Conservation (phyloP, 768 basidiomycete species). For the Asterophora parasitica region DNA sequence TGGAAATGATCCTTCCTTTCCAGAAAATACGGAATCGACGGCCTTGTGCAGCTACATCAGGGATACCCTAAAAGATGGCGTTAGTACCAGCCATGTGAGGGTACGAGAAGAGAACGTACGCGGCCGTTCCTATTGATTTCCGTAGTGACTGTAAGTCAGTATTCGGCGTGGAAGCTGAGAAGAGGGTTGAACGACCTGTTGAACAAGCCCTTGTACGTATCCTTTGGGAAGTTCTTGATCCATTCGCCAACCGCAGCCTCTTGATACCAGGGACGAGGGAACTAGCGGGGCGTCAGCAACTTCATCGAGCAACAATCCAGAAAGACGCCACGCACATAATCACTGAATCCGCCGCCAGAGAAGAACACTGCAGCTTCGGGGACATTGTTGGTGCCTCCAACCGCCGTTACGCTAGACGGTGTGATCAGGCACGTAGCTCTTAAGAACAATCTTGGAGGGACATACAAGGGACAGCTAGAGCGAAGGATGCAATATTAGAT, state of each 20-base stretch:
- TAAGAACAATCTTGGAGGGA: slow-evolving; percentile 9
- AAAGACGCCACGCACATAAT: slow-evolving; percentile 42
- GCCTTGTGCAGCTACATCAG: slow-evolving; percentile 64
- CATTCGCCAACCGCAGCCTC: slow-evolving; percentile 37
- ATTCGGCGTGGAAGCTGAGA: background rate
- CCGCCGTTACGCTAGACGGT: slow-evolving; percentile 57
- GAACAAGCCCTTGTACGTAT: slow-evolving; percentile 54
- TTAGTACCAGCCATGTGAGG: background rate
- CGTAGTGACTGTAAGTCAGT: background rate
- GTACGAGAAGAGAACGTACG: slow-evolving; percentile 30
- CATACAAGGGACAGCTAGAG: slow-evolving; percentile 51
- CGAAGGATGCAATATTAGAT: slow-evolving; percentile 15
- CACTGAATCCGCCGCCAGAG: slow-evolving; percentile 74
- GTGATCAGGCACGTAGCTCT: background rate
- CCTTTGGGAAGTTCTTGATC: slow-evolving; percentile 39
- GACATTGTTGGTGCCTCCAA: slow-evolving; percentile 58
- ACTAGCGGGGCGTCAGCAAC: slow-evolving; percentile 28
- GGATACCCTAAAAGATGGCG: slow-evolving; percentile 38
- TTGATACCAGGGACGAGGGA: slow-evolving; percentile 52
- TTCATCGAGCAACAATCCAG: too few species aligned
- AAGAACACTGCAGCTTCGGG: slow-evolving; percentile 60
- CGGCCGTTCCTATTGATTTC: slow-evolving; percentile 37
- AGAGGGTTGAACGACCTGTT: slow-evolving; percentile 39
- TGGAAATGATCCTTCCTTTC: slow-evolving; percentile 29
- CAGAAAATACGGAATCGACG: slow-evolving; percentile 44